Percentiles rank a stretch among this genome's conserved stretches.
Evolutionary conservation across 2,329 filamentous ascomycete genomes (phyloP).

Genomic region (Aspergillus ruber): DNA sequence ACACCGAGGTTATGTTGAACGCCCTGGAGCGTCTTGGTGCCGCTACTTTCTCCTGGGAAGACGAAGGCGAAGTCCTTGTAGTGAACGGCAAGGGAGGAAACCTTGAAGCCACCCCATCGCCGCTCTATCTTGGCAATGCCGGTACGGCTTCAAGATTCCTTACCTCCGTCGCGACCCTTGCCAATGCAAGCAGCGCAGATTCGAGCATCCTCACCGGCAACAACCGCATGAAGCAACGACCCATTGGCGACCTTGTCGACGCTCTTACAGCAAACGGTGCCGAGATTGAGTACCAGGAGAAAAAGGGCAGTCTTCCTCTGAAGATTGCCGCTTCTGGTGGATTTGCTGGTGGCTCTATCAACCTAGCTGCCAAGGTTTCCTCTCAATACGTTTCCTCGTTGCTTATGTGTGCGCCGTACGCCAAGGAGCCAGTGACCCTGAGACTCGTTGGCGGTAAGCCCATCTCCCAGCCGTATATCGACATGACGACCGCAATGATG

Average conservation of each 20-base stretch:
- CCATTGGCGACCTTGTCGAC: constrained; percentile 88
- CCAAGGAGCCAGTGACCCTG: constrained; percentile 85
- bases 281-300: constrained; percentile 77
- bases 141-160: constrained; percentile 94
- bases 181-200: constrained; percentile 55
- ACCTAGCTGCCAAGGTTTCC: constrained; percentile 88
- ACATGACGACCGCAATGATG: constrained; percentile 99
- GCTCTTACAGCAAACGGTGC: constrained; percentile 82
- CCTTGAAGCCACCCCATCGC: constrained; percentile 65
- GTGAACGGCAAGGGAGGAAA: constrained; percentile 87
- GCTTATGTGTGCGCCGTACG: constrained; percentile 93
- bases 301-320: constrained; percentile 75
- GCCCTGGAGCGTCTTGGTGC: constrained; percentile 80
- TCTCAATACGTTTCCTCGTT: constrained; percentile 99
- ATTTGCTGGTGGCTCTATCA: constrained; percentile 78
- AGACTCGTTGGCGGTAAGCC: constrained; percentile 92
- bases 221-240: constrained; percentile 89
- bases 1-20: constrained; percentile 94
- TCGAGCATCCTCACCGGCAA: constrained; percentile 87
- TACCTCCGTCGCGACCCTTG: constrained; percentile 83
- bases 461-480: constrained; percentile 93
- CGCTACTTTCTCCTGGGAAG: constrained; percentile 87
- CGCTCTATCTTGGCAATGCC: constrained; percentile 91
- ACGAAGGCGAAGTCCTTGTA: constrained; percentile 83
- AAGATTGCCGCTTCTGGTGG: constrained; percentile 75